phyloP scores from a whole-genome alignment of 495 filamentous ascomycete species.

The Penicillium antarcticum region DNA sequence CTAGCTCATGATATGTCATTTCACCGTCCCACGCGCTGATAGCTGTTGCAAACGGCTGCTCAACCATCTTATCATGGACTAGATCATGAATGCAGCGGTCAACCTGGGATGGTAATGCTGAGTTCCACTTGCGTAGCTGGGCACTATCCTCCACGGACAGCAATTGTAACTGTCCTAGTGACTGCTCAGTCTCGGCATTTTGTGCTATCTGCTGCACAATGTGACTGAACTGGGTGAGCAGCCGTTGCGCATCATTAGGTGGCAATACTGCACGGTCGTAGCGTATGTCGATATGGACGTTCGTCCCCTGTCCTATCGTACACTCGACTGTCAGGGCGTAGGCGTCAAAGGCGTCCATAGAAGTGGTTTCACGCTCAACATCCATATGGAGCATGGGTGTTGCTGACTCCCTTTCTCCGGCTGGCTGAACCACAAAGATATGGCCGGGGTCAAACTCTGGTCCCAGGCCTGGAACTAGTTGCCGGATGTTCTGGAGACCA shows the following conservation, averaged over 20 bases:
- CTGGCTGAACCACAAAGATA: conserved; percentile 2
- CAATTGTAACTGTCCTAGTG: not conserved
- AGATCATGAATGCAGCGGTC: not conserved
- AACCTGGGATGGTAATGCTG: not conserved
- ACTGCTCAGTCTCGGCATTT: not conserved
- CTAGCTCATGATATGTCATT: conserved; percentile 31
- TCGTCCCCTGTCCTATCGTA: not conserved
- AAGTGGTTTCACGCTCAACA: not conserved
- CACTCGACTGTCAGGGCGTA: conserved; percentile 3
- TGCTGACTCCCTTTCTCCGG: no score
- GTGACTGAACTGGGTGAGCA: conserved; percentile 1
- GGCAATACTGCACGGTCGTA: not conserved
- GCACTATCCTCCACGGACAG: not conserved
- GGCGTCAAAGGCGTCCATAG: not conserved
- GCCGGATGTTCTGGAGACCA: conserved; percentile 56
- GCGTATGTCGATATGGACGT: not conserved
- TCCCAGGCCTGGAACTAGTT: conserved; percentile 17
- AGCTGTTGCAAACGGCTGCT: conserved; percentile 10
- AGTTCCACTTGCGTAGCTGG: not conserved
- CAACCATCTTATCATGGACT: not conserved
- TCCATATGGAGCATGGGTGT: not conserved
- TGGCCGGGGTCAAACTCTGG: not conserved
- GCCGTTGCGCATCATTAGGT: not conserved
- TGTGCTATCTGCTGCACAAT: conserved; percentile 1
- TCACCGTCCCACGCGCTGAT: conserved; percentile 36